Evolutionary conservation across 805 yeast species (phyloP).

Genomic region (Candida verbasci): DNA sequence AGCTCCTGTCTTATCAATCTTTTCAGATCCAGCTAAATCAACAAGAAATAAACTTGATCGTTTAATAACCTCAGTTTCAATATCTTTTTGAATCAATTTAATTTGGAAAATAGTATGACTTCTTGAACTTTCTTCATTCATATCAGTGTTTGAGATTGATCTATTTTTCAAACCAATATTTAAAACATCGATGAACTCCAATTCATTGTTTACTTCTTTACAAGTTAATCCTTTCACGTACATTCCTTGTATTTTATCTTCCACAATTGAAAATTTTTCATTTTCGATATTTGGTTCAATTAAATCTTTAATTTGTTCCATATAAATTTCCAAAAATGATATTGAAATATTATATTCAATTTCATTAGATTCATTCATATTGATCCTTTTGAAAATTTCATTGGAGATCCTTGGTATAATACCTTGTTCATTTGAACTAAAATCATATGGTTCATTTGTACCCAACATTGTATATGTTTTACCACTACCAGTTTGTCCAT

Average conservation of each 20-base stretch:
- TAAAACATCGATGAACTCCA: constrained; percentile 56
- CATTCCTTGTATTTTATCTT: constrained; percentile 59
- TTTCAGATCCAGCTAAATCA: constrained; percentile 87
- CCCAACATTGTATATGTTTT: constrained; percentile 80
- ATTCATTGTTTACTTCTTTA: constrained; percentile 52
- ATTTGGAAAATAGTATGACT: constrained; percentile 79
- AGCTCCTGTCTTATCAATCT: constrained; percentile 73
- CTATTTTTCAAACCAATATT: constrained; percentile 55
- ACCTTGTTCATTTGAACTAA: no score
- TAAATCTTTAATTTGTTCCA: constrained; percentile 73
- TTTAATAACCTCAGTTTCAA: constrained; percentile 52
- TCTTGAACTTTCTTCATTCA: constrained; percentile 72
- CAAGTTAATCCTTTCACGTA: constrained; percentile 68
- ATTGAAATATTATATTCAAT: constrained; percentile 65
- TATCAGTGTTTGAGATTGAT: constrained; percentile 56
- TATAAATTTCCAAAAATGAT: constrained; percentile 75
- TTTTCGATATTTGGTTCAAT: constrained; percentile 28
- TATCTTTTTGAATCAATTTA: constrained; percentile 56
- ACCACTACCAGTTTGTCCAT: constrained; percentile 79
- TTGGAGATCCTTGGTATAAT: constrained; percentile 70
- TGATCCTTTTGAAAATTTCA: constrained; percentile 61
- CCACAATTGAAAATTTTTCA: constrained; percentile 53
- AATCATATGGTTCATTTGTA: no score
- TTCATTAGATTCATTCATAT: constrained; percentile 27
- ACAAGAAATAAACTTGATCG: constrained; percentile 67